phyloP scores from a whole-genome alignment of 1,284 basidiomycete species.

The Leccinum variabile region DNA sequence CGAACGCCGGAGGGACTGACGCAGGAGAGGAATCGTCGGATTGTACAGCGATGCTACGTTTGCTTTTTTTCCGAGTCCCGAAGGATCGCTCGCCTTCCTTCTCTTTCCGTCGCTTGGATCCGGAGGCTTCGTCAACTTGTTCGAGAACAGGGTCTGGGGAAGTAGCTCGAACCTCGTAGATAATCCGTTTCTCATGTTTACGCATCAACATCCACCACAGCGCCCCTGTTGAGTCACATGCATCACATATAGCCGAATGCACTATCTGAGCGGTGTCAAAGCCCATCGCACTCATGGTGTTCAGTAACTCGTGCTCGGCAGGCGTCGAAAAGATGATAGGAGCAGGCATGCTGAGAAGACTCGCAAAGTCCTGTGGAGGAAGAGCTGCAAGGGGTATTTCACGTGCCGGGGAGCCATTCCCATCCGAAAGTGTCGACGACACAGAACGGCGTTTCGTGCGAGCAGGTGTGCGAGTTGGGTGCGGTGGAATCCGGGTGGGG shows the following conservation, averaged over 20 bases:
- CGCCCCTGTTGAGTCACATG: slow-evolving; percentile 90
- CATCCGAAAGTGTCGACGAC: slow-evolving; percentile 75
- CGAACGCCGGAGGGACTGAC: slow-evolving; percentile 63
- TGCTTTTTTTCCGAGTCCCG: slow-evolving; percentile 27
- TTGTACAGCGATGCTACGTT: slow-evolving; percentile 28
- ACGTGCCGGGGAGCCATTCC: slow-evolving; percentile 48
- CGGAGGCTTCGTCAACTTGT: slow-evolving; percentile 24
- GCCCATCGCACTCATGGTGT: slow-evolving; percentile 74
- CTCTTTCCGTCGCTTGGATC: slow-evolving; percentile 30
- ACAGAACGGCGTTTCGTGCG: slow-evolving; percentile 94
- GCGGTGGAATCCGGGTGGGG: slow-evolving; percentile 51
- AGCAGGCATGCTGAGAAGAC: slow-evolving; percentile 66
- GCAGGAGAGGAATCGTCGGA: slow-evolving; percentile 43
- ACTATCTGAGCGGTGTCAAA: slow-evolving; percentile 94
- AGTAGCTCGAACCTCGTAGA: slow-evolving; percentile 36
- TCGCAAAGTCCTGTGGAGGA: slow-evolving; percentile 66
- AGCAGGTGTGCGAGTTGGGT: slow-evolving; percentile 83
- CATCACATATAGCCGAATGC: slow-evolving; percentile 88
- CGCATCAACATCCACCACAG: slow-evolving; percentile 96
- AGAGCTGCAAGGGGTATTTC: slow-evolving; percentile 48
- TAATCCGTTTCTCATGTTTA: slow-evolving; percentile 66
- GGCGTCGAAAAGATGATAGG: slow-evolving; percentile 85
- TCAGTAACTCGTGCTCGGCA: slow-evolving; percentile 79
- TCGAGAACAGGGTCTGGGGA: slow-evolving; percentile 32
- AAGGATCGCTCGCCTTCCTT: slow-evolving; percentile 32